Conservation (phyloP, 1,139 yeast species). For the Geotrichum restrictum region DNA sequence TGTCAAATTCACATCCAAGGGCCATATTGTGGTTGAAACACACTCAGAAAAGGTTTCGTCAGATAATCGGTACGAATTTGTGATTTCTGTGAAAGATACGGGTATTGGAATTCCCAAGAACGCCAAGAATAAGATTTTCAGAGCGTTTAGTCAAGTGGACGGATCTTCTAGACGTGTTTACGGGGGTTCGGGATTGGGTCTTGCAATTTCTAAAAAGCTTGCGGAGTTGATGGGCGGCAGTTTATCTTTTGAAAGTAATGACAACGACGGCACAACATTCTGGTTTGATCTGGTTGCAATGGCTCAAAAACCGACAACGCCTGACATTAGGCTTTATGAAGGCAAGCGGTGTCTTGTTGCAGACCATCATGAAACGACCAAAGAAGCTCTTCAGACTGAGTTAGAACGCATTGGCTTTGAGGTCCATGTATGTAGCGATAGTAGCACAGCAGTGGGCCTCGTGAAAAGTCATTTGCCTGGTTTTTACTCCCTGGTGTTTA, state of each 20-base stretch:
- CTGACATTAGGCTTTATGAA: slow-evolving; percentile 29
- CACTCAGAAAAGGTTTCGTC: slow-evolving; percentile 38
- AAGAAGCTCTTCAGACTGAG: slow-evolving; percentile 40
- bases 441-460: slow-evolving; percentile 1
- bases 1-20: slow-evolving; percentile 51
- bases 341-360: slow-evolving; percentile 40
- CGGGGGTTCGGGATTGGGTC: slow-evolving; percentile 61
- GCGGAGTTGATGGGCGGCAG: slow-evolving; percentile 59
- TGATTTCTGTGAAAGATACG: slow-evolving; percentile 49
- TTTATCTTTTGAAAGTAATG: slow-evolving; percentile 49
- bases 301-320: slow-evolving; percentile 29
- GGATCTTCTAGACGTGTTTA: slow-evolving; percentile 54
- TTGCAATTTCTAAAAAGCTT: slow-evolving; percentile 56
- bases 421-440: slow-evolving; percentile 32
- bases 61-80: slow-evolving; percentile 45
- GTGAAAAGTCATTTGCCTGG: slow-evolving; percentile 3
- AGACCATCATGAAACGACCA: slow-evolving; percentile 39
- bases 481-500: slow-evolving; percentile 29
- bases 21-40: slow-evolving; percentile 47
- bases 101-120: slow-evolving; percentile 60
- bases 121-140: slow-evolving; percentile 49
- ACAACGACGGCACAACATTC: slow-evolving; percentile 53
- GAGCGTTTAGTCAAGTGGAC: slow-evolving; percentile 60
- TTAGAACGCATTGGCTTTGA: slow-evolving; percentile 39
- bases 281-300: slow-evolving; percentile 42